phyloP scores from a whole-genome alignment of 495 filamentous ascomycete species.

The Penicillium mononematosum region DNA sequence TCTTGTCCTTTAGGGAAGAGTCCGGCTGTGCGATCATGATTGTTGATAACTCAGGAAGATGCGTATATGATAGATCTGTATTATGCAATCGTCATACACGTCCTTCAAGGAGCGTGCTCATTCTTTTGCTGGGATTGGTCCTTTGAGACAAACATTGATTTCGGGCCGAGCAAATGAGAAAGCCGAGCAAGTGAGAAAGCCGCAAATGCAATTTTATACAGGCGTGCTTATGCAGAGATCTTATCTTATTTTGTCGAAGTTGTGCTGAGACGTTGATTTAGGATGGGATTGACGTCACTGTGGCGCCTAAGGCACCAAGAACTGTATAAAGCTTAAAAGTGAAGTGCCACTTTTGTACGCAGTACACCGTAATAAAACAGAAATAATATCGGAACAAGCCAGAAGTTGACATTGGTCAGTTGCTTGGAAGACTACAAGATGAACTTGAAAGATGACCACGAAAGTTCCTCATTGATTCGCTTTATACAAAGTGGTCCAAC shows the following conservation, averaged over 20 bases:
- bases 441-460: not conserved
- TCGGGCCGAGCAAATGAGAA: not conserved
- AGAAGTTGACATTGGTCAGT: not conserved
- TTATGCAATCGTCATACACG: not conserved
- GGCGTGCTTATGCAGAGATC: not conserved
- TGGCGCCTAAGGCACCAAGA: not conserved
- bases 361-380: not conserved
- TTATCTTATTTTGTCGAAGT: not conserved
- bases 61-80: not conserved
- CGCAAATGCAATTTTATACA: not conserved
- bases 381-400: too few species aligned
- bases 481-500: not conserved
- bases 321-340: not conserved
- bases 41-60: not conserved
- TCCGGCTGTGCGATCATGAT: slow-evolving; percentile 2
- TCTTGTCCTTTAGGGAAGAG: slow-evolving; percentile 8
- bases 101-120: not conserved
- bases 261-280: not conserved
- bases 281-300: not conserved
- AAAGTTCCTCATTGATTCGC: not conserved
- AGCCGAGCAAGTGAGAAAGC: not conserved
- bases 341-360: not conserved
- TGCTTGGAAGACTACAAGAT: not conserved
- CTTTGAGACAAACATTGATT: not conserved
- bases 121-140: not conserved